Conservation (phyloP, 2,329 filamentous ascomycete genomes). For the Drechslerella dactyloides region DNA sequence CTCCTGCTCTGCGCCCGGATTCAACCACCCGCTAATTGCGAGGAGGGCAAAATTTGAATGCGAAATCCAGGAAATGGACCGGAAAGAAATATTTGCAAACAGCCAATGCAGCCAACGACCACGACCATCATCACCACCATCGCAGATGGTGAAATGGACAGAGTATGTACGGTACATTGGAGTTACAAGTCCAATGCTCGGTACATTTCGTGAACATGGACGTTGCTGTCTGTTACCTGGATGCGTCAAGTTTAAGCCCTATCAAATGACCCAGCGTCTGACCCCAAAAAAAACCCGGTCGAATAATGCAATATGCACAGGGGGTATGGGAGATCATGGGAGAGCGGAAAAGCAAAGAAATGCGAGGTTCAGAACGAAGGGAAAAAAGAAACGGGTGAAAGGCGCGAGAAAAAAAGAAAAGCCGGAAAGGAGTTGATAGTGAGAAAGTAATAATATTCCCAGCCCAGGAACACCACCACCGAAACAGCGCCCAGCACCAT, state of each 20-base stretch:
- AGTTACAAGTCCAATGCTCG: not conserved
- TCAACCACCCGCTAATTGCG: not conserved
- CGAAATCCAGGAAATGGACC: not conserved
- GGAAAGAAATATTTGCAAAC: not conserved
- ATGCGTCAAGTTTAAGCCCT: constrained; percentile 31
- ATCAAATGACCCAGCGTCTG: constrained; percentile 50
- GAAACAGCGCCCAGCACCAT: constrained; percentile 48
- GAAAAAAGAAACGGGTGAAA: constrained; percentile 23
- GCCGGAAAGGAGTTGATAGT: not conserved
- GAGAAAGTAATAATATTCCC: constrained; percentile 3
- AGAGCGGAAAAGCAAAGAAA: not conserved
- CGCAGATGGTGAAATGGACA: not conserved
- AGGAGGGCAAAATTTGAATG: not conserved
- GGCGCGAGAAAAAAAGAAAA: constrained; percentile 31
- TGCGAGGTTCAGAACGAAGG: constrained; percentile 8
- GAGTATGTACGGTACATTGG: not conserved
- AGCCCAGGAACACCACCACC: constrained; percentile 14
- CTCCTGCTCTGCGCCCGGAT: not conserved
- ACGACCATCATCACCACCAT: not conserved
- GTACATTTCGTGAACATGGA: constrained; percentile 5
- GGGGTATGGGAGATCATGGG: not conserved
- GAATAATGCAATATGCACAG: constrained; percentile 1
- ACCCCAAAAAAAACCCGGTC: constrained; percentile 44
- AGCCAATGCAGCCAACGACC: not conserved
- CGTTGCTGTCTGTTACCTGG: not conserved